Evolutionary conservation across 805 yeast species (phyloP), one percentile per base, ranked within the genome.

Genomic region (Nakazawaea populi): DNA sequence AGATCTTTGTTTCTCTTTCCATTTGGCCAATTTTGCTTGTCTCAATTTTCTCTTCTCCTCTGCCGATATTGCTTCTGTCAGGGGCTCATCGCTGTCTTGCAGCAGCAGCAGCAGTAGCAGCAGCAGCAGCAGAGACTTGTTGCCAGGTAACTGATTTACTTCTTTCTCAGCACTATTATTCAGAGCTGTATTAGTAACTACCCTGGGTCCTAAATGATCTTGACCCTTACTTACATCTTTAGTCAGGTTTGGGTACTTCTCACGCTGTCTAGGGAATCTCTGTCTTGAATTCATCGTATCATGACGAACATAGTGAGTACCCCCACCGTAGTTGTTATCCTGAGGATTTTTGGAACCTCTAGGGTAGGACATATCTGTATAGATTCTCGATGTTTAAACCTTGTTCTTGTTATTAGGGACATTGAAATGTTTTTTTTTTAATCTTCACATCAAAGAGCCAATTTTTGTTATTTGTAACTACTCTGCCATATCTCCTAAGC

Each of bases 1-100:
- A 10, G 42, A 40, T 37, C 71, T 72, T 60, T 79, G 80, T 64
- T 79, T 79, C 56, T 68, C 70, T 58, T 79, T 82, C 89, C 89
- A 85, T 43, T 75, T 75, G 5, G 79, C 79, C 46, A 83, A 60
- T 56, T 74, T 76, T 54, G 78, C 82, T 54, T 76, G 76, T 48
- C 89, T 71, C 48, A 65, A 64, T 49, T 65, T 60, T 34, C 63
- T 60, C 52, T 66, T 67, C 49, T 68, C 70, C 53, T 69, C 75
- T 44, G 61, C 60, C n/a, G 53, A 49, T 42, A 52, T 51, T 5
- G 29, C 7, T 40, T 27, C 40, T 27, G 6, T 11, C 12, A n/a
- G 41, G 27, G 28, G 24, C 12, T 31, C 36, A 14, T 10, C 36
- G 1, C n/a, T 31, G 6, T 6, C 36, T 40, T 8, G 11, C 35